Evolutionary conservation across 495 filamentous ascomycete species (phyloP), one percentile per base, ranked within the genome.

Genomic region (Xylaria telfairii): DNA sequence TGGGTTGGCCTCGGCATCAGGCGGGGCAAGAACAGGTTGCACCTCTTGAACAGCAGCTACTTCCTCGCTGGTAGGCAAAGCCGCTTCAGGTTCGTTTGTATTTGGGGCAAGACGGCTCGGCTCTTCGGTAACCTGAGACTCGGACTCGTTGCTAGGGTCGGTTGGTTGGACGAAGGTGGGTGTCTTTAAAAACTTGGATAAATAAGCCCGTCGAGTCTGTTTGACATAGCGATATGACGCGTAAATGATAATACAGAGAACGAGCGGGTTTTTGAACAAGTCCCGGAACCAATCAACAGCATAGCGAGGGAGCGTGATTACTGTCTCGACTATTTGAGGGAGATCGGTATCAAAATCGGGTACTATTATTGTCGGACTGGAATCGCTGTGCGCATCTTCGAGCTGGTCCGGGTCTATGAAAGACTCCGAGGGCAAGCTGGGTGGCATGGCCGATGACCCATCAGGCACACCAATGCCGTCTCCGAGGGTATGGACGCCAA

Each of bases 401-500:
- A 67, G 13, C 7, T 75, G 71, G 3, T 74, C 67, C 6, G 70
- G 65, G 3, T 69, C 60, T 9, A 72, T 42, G 60, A 71, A 76
- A n/a, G 76, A 66, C 12, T 68, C 69, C 2, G 72, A 73, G 21
- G 76, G 76, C 10, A 78, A 60, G 49, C 71, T 74, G 17, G 76
- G 71, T 3, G 74, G 74, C n/a, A 73, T 19, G 19, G 44, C 64
- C 42, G 67, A 49, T 6, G 74, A 67, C 71, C 74, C 72, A 13
- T 75, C 67, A 24, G 71, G 28, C 2, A 74, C 61, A 28, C 67
- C 70, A 34, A 73, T 75, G n/a, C 63, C 72, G 51, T 77, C 72
- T 0, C 83, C 81, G 15, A 88, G 71, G 4, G 73, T 77, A 59
- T 88, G 85, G 3, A 82, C 82, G 24, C 86, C 86, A 56, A 88